A percentile compares a stretch with the other conserved stretches of the same genome.
Conservation (phyloP, 192 early-diverging fungal species). For the Diversispora eburnea region DNA sequence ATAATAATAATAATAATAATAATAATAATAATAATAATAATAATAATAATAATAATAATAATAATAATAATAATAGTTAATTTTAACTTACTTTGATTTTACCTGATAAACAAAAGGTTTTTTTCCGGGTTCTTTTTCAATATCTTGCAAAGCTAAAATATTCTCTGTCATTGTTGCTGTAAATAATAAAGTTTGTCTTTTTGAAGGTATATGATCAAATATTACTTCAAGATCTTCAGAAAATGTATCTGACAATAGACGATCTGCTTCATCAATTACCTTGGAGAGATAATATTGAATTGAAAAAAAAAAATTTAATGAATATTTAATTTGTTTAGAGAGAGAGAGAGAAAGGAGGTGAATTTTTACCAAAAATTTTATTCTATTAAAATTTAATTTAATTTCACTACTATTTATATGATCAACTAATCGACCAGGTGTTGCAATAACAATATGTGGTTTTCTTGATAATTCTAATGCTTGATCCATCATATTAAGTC, state of each 20-base stretch:
- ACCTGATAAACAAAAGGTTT: slow-evolving; percentile 55
- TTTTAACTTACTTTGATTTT: slow-evolving; percentile 35
- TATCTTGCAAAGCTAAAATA: slow-evolving; percentile 68
- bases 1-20: too few relatives aligned
- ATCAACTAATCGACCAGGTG: slow-evolving; percentile 92
- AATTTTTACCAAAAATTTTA: slow-evolving; percentile 66
- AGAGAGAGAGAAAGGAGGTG: not conserved
- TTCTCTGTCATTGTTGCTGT: slow-evolving; percentile 94
- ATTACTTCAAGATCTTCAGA: slow-evolving; percentile 76
- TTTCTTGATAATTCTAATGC: slow-evolving; percentile 76
- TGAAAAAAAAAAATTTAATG: not conserved
- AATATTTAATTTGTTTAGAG: not conserved
- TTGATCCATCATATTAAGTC: slow-evolving; percentile 94
- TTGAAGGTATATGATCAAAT: slow-evolving; percentile 69
- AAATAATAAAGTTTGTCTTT: slow-evolving; percentile 91
- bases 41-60: too few relatives aligned
- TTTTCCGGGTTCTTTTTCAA: slow-evolving; percentile 37
- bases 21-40: too few relatives aligned
- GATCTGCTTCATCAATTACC: slow-evolving; percentile 93
- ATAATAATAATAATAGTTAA: not conserved
- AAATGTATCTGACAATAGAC: slow-evolving; percentile 84
- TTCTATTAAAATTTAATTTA: slow-evolving; percentile 65
- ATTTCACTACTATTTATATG: slow-evolving; percentile 79
- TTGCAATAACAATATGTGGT: slow-evolving; percentile 93
- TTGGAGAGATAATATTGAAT: not conserved